Conservation (phyloP, 2,329 filamentous ascomycete genomes). For the Metarhizium sp. region DNA sequence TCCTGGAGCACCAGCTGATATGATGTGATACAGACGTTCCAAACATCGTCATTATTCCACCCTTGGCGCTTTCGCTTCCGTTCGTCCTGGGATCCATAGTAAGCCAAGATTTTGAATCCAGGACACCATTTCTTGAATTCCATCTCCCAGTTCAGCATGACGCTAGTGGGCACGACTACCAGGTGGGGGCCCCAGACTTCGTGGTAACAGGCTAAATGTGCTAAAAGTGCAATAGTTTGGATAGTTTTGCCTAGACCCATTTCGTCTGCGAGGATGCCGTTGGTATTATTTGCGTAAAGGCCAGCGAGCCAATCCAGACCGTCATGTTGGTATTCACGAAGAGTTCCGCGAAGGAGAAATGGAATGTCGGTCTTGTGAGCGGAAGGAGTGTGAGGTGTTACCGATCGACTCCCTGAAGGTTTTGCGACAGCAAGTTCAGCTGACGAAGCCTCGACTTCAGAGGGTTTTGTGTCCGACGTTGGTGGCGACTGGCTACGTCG, state of each 20-base stretch:
- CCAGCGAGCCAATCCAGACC: conserved; percentile 96
- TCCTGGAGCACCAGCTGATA: conserved; percentile 96
- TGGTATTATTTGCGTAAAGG: conserved; percentile 84
- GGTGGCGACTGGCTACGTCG: conserved; percentile 37
- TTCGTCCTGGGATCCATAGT: conserved; percentile 91
- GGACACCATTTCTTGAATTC: conserved; percentile 99
- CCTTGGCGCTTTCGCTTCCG: conserved; percentile 82
- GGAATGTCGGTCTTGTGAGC: conserved; percentile 63
- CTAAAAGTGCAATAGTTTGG: conserved; percentile 88
- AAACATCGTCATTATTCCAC: conserved; percentile 87
- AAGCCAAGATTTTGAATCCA: conserved; percentile 94
- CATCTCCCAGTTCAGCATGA: conserved; percentile 99
- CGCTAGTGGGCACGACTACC: conserved; percentile 92
- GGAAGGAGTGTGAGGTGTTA: conserved; percentile 19
- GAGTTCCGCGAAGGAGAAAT: conserved; percentile 72
- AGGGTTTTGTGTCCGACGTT: conserved; percentile 41
- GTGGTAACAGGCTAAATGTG: conserved; percentile 83
- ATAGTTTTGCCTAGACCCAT: conserved; percentile 99
- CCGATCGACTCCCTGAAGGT: conserved; percentile 21
- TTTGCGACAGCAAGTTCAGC: conserved; percentile 24
- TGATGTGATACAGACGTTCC: conserved; percentile 96
- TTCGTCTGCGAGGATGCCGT: conserved; percentile 93
- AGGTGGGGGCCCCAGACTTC: conserved; percentile 93
- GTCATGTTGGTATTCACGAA: conserved; percentile 93
- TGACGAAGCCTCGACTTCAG: conserved; percentile 36